These are phyloP conservation scores for Coniochaeta sp. DNA, from an alignment of 2,329 filamentous ascomycete species.

Conservation along the genomic window DNA sequence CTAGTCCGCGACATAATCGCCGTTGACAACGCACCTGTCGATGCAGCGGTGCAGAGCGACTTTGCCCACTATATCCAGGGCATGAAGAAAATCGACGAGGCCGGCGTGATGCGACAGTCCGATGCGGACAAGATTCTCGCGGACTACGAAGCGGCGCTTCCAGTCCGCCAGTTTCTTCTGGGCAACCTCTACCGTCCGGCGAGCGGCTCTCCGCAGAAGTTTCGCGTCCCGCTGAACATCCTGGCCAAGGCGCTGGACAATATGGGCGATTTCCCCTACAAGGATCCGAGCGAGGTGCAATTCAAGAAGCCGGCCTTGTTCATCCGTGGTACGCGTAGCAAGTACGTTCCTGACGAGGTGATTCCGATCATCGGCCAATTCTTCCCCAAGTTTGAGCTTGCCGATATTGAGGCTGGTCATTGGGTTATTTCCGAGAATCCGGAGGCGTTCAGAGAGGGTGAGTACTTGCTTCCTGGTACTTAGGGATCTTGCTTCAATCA, in stretches of 20 bases:
- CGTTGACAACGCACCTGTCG: slow-evolving; percentile 88
- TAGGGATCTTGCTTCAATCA: neutral
- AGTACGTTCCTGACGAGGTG: slow-evolving; percentile 74
- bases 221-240: slow-evolving; percentile 70
- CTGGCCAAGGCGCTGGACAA: slow-evolving; percentile 61
- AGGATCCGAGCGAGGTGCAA: slow-evolving; percentile 55
- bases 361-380: slow-evolving; percentile 74
- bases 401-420: slow-evolving; percentile 71
- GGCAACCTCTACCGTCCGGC: slow-evolving; percentile 65
- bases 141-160: slow-evolving; percentile 64
- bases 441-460: slow-evolving; percentile 67
- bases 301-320: slow-evolving; percentile 78
- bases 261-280: slow-evolving; percentile 86
- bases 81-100: slow-evolving; percentile 74
- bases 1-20: slow-evolving; percentile 65
- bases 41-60: slow-evolving; percentile 63
- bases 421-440: slow-evolving; percentile 90
- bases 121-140: slow-evolving; percentile 76
- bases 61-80: slow-evolving; percentile 76
- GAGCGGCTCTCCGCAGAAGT: slow-evolving; percentile 43
- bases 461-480: slow-evolving; percentile 17
- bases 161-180: slow-evolving; percentile 84
- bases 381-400: slow-evolving; percentile 69
- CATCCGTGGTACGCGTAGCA: slow-evolving; percentile 67
- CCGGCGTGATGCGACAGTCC: slow-evolving; percentile 57